A percentile compares a stretch with the other conserved stretches of the same genome.
Conservation (phyloP, 768 basidiomycete genomes). For the Tulasnella sp. region DNA sequence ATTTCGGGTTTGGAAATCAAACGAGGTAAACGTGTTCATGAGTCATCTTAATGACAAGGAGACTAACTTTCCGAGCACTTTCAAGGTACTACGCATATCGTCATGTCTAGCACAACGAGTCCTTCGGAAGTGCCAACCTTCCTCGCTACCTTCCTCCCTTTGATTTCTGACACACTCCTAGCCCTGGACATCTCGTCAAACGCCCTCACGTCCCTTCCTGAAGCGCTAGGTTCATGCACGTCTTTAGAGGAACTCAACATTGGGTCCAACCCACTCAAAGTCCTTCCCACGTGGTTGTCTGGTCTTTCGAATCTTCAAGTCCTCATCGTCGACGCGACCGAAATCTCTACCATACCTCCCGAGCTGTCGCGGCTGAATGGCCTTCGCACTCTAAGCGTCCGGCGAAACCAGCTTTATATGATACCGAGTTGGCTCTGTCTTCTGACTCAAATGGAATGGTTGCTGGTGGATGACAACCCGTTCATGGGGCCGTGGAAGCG, state of each 20-base stretch:
- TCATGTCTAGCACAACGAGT: conserved; percentile 69
- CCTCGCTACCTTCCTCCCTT: conserved; percentile 55
- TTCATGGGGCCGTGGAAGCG: conserved; percentile 91
- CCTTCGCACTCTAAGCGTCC: conserved; percentile 80
- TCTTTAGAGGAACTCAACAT: conserved; percentile 89
- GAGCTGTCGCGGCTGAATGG: conserved; percentile 60
- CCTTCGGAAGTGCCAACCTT: conserved; percentile 71
- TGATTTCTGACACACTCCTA: conserved; percentile 65
- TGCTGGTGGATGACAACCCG: conserved; percentile 91
- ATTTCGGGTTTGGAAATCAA: conserved; percentile 56
- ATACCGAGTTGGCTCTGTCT: conserved; percentile 94
- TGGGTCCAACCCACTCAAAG: conserved; percentile 78
- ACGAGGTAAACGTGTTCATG: conserved; percentile 43
- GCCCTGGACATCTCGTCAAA: conserved; percentile 91
- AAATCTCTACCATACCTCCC: conserved; percentile 63
- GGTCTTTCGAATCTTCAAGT: conserved; percentile 68
- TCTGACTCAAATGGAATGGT: conserved; percentile 68
- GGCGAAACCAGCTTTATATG: conserved; percentile 76
- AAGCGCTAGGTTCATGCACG: conserved; percentile 65
- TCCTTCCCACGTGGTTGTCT: conserved; percentile 82
- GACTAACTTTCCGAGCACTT: conserved; percentile 6
- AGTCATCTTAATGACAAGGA: background rate
- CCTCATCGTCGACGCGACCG: conserved; percentile 86
- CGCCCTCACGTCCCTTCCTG: conserved; percentile 72
- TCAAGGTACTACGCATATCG: conserved; percentile 84